These are phyloP conservation scores for Arthrinium phaeospermum DNA, from an alignment of 2,329 filamentous ascomycete genomes.

Conservation along the genomic window DNA sequence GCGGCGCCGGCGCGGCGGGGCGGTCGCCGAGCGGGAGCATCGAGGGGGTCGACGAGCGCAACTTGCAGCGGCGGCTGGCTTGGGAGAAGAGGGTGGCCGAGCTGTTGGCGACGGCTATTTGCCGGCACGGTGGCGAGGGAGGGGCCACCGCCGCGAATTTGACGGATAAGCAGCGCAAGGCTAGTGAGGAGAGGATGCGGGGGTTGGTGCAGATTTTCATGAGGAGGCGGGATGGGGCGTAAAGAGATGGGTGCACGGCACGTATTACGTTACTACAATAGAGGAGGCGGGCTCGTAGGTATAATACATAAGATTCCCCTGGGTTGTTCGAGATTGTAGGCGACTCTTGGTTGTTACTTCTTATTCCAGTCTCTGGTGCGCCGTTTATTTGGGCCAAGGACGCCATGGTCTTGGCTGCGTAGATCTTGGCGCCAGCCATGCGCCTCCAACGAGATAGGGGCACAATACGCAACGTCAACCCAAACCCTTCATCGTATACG, in stretches of 20 bases:
- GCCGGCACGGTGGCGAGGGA: slow-evolving; percentile 46
- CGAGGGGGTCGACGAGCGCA: slow-evolving; percentile 41
- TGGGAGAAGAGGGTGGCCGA: slow-evolving; percentile 68
- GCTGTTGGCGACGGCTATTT: slow-evolving; percentile 68
- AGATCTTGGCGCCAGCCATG: no score
- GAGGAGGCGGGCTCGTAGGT: neutral
- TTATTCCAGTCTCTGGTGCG: no score
- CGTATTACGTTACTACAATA: no score
- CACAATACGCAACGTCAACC: no score
- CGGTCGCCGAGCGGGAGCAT: slow-evolving; percentile 26
- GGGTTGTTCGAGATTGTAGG: no score
- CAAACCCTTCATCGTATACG: no score
- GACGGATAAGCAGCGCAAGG: slow-evolving; percentile 62
- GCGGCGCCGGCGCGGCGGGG: slow-evolving; percentile 34
- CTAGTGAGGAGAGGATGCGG: slow-evolving; percentile 67
- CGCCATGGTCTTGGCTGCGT: no score
- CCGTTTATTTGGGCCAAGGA: no score
- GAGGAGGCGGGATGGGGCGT: slow-evolving; percentile 33
- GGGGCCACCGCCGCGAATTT: slow-evolving; percentile 22
- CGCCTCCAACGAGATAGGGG: no score
- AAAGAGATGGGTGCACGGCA: no score
- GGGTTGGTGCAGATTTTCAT: slow-evolving; percentile 75
- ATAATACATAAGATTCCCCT: neutral
- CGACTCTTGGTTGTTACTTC: no score
- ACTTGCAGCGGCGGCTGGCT: slow-evolving; percentile 59